phyloP scores from a whole-genome alignment of 805 yeast species.

The Kockiozyma suomiensis region DNA sequence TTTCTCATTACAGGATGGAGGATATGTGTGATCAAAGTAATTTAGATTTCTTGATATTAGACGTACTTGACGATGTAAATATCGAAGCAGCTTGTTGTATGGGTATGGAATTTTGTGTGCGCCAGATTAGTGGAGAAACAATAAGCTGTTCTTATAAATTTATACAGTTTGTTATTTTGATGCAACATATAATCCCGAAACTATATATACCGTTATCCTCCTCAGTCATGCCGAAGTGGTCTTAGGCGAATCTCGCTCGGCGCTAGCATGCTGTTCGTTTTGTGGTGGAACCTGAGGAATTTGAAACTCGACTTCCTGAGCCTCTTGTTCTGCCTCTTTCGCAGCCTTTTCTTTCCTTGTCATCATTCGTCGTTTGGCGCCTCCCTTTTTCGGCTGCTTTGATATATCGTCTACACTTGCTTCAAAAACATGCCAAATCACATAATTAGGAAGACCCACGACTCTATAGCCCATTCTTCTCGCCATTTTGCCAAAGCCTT shows the following conservation, averaged over 20 bases:
- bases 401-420: conserved; percentile 24
- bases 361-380: background rate
- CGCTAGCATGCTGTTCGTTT: background rate
- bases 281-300: conserved; percentile 9
- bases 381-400: conserved; percentile 23
- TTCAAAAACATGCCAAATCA: conserved; percentile 75
- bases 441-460: conserved; percentile 88
- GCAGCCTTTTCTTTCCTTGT: conserved; percentile 7
- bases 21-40: too few species aligned
- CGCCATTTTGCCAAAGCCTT: conserved; percentile 81
- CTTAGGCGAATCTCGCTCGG: background rate
- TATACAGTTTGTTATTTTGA: background rate
- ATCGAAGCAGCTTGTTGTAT: background rate
- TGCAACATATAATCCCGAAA: background rate
- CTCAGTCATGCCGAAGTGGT: background rate
- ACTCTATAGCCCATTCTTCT: conserved; percentile 76
- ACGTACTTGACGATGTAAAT: background rate
- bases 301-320: conserved; percentile 49
- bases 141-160: too few species aligned
- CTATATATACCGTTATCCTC: background rate
- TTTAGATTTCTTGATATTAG: too few species aligned
- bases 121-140: too few species aligned
- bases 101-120: too few species aligned
- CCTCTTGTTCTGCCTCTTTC: conserved; percentile 46
- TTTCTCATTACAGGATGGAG: background rate